Percentiles rank a stretch among this genome's conserved stretches.
Evolutionary conservation across 1,284 basidiomycete species (phyloP).

Genomic region (Cutaneotrichosporon cavernicola): DNA sequence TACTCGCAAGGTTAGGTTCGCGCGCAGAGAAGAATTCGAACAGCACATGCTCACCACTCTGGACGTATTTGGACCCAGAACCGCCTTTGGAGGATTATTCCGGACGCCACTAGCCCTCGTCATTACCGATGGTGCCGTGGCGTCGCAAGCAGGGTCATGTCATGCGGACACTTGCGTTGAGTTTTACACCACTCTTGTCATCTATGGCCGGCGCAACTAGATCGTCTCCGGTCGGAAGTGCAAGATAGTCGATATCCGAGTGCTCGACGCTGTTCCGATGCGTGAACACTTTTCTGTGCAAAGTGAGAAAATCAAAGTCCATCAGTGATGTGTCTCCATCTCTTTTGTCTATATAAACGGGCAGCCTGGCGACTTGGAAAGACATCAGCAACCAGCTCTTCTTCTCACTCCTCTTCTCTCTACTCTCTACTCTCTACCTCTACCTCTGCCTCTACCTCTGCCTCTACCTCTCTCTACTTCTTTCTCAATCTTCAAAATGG

Average conservation of each 20-base stretch:
- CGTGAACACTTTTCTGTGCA: no score
- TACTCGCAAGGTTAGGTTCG: no score
- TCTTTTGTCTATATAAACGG: slow-evolving; percentile 3
- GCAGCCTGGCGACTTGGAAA: background rate
- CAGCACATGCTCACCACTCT: no score
- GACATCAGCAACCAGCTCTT: background rate
- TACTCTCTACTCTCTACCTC: background rate
- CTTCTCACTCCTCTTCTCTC: background rate
- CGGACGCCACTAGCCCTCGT: background rate
- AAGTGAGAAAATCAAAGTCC: background rate
- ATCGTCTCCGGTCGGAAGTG: no score
- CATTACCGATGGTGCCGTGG: slow-evolving; percentile 6
- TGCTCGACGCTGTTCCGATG: no score
- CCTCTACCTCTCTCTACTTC: background rate
- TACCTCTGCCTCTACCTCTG: background rate
- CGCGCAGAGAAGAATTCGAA: no score
- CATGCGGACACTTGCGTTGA: background rate
- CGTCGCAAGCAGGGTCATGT: background rate
- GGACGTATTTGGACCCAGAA: no score
- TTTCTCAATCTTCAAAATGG: background rate
- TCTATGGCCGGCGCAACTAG: no score
- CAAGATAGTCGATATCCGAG: no score
- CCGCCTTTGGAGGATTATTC: background rate
- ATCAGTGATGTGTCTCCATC: background rate
- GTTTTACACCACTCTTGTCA: background rate